Conservation (phyloP, 495 filamentous ascomycete species). For the Diplogelasinospora grovesii region DNA sequence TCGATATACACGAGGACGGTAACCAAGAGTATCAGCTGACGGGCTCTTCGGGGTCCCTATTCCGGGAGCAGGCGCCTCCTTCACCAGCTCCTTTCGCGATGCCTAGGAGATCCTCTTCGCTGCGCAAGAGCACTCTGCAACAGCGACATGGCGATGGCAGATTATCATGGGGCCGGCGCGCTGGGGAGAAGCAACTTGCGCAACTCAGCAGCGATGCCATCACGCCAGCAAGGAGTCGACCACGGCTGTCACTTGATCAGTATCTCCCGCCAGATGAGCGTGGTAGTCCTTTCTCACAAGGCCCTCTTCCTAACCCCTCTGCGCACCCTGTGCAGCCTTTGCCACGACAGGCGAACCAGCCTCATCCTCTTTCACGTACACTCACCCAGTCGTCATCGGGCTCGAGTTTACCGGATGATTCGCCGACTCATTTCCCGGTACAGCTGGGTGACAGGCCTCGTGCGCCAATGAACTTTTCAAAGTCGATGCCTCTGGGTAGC, state of each 20-base stretch:
- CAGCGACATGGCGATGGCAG: conserved; percentile 63
- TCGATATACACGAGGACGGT: conserved; percentile 42
- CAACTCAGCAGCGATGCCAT: conserved; percentile 41
- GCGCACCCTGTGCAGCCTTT: conserved; percentile 47
- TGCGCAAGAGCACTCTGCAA: conserved; percentile 81
- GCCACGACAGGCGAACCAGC: conserved; percentile 43
- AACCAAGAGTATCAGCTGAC: conserved; percentile 39
- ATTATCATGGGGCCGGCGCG: conserved; percentile 48
- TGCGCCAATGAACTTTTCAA: conserved; percentile 61
- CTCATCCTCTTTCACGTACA: conserved; percentile 79
- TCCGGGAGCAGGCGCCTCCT: conserved; percentile 24
- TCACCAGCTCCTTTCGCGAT: conserved; percentile 23
- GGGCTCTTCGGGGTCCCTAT: conserved; percentile 16
- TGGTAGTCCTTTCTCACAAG: conserved; percentile 57
- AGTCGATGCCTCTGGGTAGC: conserved; percentile 64
- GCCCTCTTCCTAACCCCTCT: conserved; percentile 49
- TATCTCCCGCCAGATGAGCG: conserved; percentile 53
- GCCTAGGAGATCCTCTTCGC: conserved; percentile 56
- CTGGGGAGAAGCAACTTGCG: conserved; percentile 38
- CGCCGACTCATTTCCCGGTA: conserved; percentile 58
- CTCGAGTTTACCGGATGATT: conserved; percentile 70
- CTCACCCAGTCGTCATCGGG: conserved; percentile 78
- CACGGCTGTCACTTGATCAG: conserved; percentile 71
- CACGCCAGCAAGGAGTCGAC: conserved; percentile 47
- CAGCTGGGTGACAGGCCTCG: conserved; percentile 44